Conservation (phyloP, 2,329 filamentous ascomycete species). For the Diaporthe eres region DNA sequence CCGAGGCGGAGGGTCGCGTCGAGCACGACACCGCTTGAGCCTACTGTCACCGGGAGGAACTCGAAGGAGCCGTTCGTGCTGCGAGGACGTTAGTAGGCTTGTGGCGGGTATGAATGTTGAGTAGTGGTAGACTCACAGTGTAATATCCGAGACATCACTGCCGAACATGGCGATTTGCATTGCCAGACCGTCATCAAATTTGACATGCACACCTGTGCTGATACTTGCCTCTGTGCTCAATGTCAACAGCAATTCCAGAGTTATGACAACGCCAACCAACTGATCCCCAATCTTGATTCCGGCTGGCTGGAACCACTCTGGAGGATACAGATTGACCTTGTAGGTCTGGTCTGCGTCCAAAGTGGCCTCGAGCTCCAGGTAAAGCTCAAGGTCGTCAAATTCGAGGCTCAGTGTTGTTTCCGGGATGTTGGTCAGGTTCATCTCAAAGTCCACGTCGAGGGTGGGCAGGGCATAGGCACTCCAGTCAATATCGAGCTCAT, state of each 20-base stretch:
- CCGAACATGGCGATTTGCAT: slow-evolving; percentile 66
- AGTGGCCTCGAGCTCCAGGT: slow-evolving; percentile 61
- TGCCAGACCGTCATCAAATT: slow-evolving; percentile 63
- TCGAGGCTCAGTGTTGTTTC: slow-evolving; percentile 59
- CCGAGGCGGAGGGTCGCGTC: slow-evolving; percentile 63
- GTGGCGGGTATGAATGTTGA: not conserved
- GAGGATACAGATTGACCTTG: slow-evolving; percentile 63
- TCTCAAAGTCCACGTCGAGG: slow-evolving; percentile 58
- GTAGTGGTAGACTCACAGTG: slow-evolving; percentile 58
- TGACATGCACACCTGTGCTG: slow-evolving; percentile 68
- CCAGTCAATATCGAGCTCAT: slow-evolving; percentile 49
- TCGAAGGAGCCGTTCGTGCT: slow-evolving; percentile 69
- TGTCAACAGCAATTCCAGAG: slow-evolving; percentile 66
- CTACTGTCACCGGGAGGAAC: slow-evolving; percentile 67
- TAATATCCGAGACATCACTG: slow-evolving; percentile 61
- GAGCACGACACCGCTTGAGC: slow-evolving; percentile 58
- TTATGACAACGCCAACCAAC: slow-evolving; percentile 62
- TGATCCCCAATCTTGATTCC: slow-evolving; percentile 59
- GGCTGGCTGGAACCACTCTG: slow-evolving; percentile 54
- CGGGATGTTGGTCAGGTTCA: slow-evolving; percentile 60
- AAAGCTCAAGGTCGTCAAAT: slow-evolving; percentile 67
- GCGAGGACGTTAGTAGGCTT: not conserved
- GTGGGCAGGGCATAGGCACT: slow-evolving; percentile 53
- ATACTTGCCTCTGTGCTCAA: slow-evolving; percentile 63
- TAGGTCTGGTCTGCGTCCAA: slow-evolving; percentile 60